Evolutionary conservation across 2,329 filamentous ascomycete genomes (phyloP).

Genomic region (Tolypocladium endophyticum): DNA sequence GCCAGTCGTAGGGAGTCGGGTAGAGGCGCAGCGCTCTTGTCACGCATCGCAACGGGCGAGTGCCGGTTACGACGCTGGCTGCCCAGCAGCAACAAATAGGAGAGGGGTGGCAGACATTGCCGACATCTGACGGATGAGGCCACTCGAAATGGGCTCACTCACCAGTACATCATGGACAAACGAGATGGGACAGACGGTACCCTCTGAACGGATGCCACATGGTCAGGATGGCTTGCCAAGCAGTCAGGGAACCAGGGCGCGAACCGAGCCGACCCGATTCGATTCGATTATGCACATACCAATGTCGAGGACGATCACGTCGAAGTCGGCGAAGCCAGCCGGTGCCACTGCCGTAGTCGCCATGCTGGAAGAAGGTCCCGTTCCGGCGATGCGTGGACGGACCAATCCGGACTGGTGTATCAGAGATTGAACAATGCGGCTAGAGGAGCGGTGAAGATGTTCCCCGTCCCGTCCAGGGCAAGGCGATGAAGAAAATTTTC

Average conservation of each 20-base stretch:
- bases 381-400: background rate
- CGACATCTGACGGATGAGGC: background rate
- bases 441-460: background rate
- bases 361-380: background rate
- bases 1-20: slow-evolving; percentile 1
- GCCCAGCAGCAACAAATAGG: background rate
- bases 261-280: background rate
- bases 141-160: slow-evolving; percentile 28
- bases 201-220: slow-evolving; percentile 41
- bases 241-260: background rate
- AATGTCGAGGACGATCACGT: slow-evolving; percentile 25
- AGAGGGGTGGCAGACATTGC: background rate
- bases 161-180: slow-evolving; percentile 78
- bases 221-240: background rate
- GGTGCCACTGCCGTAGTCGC: slow-evolving; percentile 8
- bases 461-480: background rate
- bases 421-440: background rate
- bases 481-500: background rate
- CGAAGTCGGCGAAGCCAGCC: slow-evolving; percentile 16
- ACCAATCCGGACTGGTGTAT: background rate
- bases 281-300: slow-evolving; percentile 14
- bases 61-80: background rate
- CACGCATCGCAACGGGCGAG: background rate
- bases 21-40: slow-evolving; percentile 5
- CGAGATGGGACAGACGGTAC: slow-evolving; percentile 72